These are phyloP conservation scores for Populus hybrid DNA, from an alignment of 441 rosid species.

Conservation along the genomic window DNA sequence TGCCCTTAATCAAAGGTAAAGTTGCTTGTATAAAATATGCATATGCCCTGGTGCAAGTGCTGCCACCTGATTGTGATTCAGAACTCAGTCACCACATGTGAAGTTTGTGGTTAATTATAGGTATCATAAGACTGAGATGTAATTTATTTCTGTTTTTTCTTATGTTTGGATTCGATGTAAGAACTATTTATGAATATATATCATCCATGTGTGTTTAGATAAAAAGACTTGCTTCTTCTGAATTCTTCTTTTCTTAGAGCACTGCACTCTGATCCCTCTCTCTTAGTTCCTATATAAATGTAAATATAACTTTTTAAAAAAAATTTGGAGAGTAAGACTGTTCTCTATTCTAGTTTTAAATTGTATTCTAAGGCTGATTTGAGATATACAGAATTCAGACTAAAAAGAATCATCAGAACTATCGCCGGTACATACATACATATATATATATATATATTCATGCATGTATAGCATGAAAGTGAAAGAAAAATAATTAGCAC, in stretches of 20 bases:
- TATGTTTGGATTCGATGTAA: not conserved
- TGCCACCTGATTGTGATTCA: too few relatives aligned
- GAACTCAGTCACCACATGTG: not conserved
- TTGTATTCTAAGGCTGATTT: not conserved
- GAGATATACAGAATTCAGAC: not conserved
- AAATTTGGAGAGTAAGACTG: not conserved
- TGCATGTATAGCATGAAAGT: not conserved
- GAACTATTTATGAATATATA: not conserved
- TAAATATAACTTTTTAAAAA: not conserved
- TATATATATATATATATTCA: too few relatives aligned
- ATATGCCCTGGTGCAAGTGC: not conserved
- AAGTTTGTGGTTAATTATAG: not conserved
- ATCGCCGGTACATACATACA: not conserved
- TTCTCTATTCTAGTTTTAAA: not conserved
- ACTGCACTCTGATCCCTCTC: not conserved
- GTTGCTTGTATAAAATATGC: not conserved
- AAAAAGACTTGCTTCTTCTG: not conserved
- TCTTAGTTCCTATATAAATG: not conserved
- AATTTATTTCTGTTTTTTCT: not conserved
- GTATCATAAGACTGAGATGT: not conserved
- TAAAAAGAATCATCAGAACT: not conserved
- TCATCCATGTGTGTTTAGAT: not conserved
- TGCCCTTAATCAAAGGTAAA: not conserved
- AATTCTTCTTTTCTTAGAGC: not conserved
- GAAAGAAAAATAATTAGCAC: not conserved